These are phyloP conservation scores for Cochlearia excelsa DNA, from an alignment of 345 rosid genomes.

Conservation along the genomic window DNA sequence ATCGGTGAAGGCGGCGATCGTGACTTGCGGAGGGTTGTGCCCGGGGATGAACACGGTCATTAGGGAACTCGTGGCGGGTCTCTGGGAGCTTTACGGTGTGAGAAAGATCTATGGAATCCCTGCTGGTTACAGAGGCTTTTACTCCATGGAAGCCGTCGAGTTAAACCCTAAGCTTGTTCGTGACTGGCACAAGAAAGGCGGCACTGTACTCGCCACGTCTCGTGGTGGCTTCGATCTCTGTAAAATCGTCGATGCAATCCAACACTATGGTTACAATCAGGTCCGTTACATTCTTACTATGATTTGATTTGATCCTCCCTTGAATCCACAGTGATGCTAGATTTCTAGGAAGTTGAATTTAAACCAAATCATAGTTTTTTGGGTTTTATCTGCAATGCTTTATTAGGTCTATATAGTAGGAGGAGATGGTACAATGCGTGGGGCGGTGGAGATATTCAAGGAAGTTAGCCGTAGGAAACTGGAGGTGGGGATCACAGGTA, in stretches of 20 bases:
- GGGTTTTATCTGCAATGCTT: neutral
- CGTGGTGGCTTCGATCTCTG: slow-evolving; percentile 74
- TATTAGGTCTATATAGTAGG: slow-evolving; percentile 69
- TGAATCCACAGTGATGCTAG: too few species aligned
- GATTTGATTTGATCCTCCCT: neutral
- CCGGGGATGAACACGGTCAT: slow-evolving; percentile 89
- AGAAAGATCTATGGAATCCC: slow-evolving; percentile 63
- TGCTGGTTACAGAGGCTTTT: slow-evolving; percentile 89
- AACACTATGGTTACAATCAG: slow-evolving; percentile 59
- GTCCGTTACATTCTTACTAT: slow-evolving; percentile 29
- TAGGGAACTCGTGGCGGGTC: slow-evolving; percentile 79
- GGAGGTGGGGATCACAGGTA: slow-evolving; percentile 53
- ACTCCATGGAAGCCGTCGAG: slow-evolving; percentile 47
- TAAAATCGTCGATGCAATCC: slow-evolving; percentile 68
- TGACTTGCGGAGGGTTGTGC: slow-evolving; percentile 87
- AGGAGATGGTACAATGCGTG: slow-evolving; percentile 88
- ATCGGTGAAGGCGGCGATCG: slow-evolving; percentile 56
- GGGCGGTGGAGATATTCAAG: slow-evolving; percentile 63
- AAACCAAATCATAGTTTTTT: slow-evolving; percentile 5
- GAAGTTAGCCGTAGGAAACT: slow-evolving; percentile 54
- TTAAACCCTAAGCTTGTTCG: slow-evolving; percentile 64
- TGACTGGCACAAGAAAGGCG: slow-evolving; percentile 78
- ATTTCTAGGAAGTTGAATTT: neutral
- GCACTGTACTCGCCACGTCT: slow-evolving; percentile 76
- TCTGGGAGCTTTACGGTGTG: slow-evolving; percentile 85